Percentiles rank a stretch among this genome's conserved stretches.
phyloP scores from a whole-genome alignment of 2,329 filamentous ascomycete genomes.

The Colletotrichum australisinense region DNA sequence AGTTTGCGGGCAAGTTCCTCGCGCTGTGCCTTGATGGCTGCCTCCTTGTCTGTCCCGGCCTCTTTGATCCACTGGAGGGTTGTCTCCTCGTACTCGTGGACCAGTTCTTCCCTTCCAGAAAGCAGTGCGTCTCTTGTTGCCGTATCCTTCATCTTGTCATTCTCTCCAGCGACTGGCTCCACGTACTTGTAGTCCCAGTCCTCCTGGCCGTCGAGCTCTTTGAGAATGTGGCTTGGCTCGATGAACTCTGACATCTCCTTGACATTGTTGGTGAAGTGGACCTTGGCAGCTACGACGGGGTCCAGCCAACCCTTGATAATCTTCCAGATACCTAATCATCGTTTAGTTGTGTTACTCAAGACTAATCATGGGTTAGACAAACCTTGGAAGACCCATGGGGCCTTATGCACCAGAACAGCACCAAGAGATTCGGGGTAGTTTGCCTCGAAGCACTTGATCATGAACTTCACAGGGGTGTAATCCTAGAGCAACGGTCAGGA shows the following conservation, averaged over 20 bases:
- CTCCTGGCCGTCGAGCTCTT: slow-evolving; percentile 88
- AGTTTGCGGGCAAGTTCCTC: slow-evolving; percentile 72
- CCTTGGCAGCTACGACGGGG: slow-evolving; percentile 92
- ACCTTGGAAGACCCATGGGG: slow-evolving; percentile 97
- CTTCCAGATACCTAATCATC: slow-evolving; percentile 84
- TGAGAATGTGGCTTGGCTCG: slow-evolving; percentile 75
- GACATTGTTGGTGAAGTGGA: slow-evolving; percentile 88
- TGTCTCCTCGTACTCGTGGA: slow-evolving; percentile 77
- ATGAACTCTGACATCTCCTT: slow-evolving; percentile 85
- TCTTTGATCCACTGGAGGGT: slow-evolving; percentile 81
- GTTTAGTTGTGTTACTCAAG: background rate
- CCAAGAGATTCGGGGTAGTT: slow-evolving; percentile 97
- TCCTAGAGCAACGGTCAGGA: slow-evolving; percentile 64
- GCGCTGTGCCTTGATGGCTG: slow-evolving; percentile 66
- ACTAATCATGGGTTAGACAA: slow-evolving; percentile 44
- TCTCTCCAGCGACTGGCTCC: slow-evolving; percentile 82
- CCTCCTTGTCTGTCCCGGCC: slow-evolving; percentile 57
- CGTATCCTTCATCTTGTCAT: slow-evolving; percentile 76
- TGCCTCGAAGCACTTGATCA: slow-evolving; percentile 99
- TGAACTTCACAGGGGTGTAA: slow-evolving; percentile 96
- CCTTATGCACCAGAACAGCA: slow-evolving; percentile 91
- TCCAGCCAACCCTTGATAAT: slow-evolving; percentile 97
- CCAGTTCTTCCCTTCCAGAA: slow-evolving; percentile 71
- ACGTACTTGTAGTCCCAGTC: slow-evolving; percentile 86
- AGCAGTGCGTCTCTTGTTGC: slow-evolving; percentile 73